Base-by-base conservation (phyloP, 306 rosid species). In the Inga laurina region DNA sequence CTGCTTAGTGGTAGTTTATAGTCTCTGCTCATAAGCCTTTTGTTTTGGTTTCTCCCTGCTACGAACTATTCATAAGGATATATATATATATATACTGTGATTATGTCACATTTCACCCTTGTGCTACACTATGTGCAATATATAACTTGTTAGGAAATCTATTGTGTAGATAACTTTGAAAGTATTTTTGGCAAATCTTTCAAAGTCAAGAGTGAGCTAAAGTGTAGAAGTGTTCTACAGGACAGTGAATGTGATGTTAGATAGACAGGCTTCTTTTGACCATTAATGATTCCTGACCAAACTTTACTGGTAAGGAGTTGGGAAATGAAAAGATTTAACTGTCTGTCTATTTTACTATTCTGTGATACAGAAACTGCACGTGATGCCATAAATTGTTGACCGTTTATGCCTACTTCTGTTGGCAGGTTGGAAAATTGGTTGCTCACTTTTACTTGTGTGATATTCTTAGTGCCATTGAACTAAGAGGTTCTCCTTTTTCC, bases 31-130 rank as follows among this genome's bases (percentile, higher is more conserved):
- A 77, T 14, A 67, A 74, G 87, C 70, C 79, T 74, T 66, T 79
- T 32, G 59, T 73, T 83, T 77, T 74, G 77, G 83, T 84, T 80
- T 76, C 45, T 80, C 54, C 74, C 66, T 83, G 80, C 74, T 88
- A 88, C 89, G 87, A 83, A 32, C 84, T 48, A 81, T 88, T 82
- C 84, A 87, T 90, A 89, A 91, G 85, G 68, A 62, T 83, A 30
- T 84, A 54, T 82, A 84, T 91, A 84, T 91, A 93, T 82, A 84
- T 91, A 27, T 27, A 93, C 95, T 92, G 93, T 93, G 89, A 93
- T 90, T 90, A 91, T 75, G 73, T 78, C 80, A 68, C 74, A 81
- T 74, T 84, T 84, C 59, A 74, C 79, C 86, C 86, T 79, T 78
- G 64, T 88, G 88, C 84, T 74, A 75, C 84, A 93, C 74, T 84